A percentile compares a stretch with the other conserved stretches of the same genome.
phyloP scores from a whole-genome alignment of 1,284 basidiomycete species.

The Apiotrichum siamense region DNA sequence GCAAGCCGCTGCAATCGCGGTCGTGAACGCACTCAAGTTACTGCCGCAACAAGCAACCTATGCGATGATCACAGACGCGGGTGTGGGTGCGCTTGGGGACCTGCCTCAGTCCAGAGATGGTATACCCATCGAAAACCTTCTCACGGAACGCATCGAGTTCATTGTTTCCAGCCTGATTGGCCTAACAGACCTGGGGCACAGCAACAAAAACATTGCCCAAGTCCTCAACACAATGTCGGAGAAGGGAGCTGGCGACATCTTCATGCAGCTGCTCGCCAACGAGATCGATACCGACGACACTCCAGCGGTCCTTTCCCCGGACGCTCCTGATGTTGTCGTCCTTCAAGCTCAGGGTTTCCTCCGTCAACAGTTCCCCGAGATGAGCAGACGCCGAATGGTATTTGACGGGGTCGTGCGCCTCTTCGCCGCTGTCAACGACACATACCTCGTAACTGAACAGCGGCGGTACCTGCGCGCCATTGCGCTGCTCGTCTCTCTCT shows the following conservation, averaged over 20 bases:
- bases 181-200: constrained; percentile 13
- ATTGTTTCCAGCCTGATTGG: constrained; percentile 22
- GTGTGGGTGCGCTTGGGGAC: background rate
- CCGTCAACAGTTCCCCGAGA: background rate
- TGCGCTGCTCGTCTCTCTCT: constrained; percentile 63
- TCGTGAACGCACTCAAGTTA: constrained; percentile 1
- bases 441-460: constrained; percentile 81
- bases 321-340: background rate
- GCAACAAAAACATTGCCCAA: constrained; percentile 2
- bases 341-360: constrained; percentile 12
- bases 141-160: constrained; percentile 9
- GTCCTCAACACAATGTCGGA: background rate
- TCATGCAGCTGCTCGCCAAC: constrained; percentile 5
- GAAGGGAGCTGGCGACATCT: background rate
- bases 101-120: background rate
- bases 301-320: constrained; percentile 6
- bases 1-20: constrained; percentile 20
- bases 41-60: background rate
- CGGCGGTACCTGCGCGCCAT: constrained; percentile 67
- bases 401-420: constrained; percentile 73
- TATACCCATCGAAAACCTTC: background rate
- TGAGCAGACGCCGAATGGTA: constrained; percentile 46
- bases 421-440: constrained; percentile 60
- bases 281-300: background rate
- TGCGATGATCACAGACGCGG: background rate